A percentile compares a stretch with the other conserved stretches of the same genome.
phyloP scores from a whole-genome alignment of 208 protist genomes.

The Crithidia bombi region DNA sequence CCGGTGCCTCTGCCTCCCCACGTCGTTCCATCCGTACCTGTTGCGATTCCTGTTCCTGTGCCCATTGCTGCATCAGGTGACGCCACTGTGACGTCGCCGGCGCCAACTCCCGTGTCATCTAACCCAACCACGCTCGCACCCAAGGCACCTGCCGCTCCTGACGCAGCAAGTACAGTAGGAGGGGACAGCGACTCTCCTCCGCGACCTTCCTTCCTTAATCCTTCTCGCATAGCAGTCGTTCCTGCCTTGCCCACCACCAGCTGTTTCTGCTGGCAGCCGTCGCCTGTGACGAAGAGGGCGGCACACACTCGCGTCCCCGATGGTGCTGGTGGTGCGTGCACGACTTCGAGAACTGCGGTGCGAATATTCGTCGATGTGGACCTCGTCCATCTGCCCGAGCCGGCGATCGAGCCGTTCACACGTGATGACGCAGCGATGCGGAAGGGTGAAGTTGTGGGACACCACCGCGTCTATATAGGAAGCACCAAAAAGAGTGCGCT shows the following conservation, averaged over 20 bases:
- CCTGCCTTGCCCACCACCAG: slow-evolving; percentile 12
- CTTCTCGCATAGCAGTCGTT: neutral
- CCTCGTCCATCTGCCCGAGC: neutral
- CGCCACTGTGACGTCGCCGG: neutral
- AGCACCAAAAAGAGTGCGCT: neutral
- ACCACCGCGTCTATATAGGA: neutral
- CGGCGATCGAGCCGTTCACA: neutral
- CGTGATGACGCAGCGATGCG: neutral
- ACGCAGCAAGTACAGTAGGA: neutral
- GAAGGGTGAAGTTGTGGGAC: slow-evolving; percentile 13
- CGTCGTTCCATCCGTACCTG: no score
- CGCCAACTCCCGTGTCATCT: neutral
- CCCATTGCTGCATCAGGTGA: neutral
- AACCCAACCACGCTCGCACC: neutral
- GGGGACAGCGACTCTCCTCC: neutral
- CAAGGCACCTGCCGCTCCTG: neutral
- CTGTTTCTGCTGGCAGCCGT: slow-evolving; percentile 26
- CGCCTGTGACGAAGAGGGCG: neutral
- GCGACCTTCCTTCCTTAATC: neutral
- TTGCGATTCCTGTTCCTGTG: slow-evolving; percentile 22
- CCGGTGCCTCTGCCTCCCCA: slow-evolving; percentile 5
- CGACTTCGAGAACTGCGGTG: neutral
- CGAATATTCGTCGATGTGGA: slow-evolving; percentile 11
- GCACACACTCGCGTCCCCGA: neutral
- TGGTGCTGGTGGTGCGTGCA: neutral